A percentile compares a stretch with the other conserved stretches of the same genome.
Conservation (phyloP, 176 grass and related monocot species). For the Puccinellia tenuiflora region DNA sequence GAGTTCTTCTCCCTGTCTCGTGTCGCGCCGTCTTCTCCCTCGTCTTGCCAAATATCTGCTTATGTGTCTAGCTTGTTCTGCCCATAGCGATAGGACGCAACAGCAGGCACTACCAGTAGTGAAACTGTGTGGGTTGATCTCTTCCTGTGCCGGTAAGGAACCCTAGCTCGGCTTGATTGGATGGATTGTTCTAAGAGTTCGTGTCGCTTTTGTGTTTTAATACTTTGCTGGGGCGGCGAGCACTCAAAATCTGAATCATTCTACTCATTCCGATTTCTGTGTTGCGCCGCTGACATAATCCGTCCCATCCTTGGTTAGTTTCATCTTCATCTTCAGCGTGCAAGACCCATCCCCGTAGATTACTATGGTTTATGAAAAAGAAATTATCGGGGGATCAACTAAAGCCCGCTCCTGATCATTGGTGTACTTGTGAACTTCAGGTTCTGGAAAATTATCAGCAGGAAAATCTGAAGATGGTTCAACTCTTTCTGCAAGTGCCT, state of each 20-base stretch:
- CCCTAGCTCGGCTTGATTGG: background rate
- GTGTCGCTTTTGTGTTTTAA: background rate
- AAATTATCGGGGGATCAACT: background rate
- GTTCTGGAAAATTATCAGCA: background rate
- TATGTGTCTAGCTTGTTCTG: background rate
- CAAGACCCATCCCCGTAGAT: background rate
- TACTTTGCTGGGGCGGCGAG: background rate
- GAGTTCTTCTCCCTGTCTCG: background rate
- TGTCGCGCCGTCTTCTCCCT: background rate
- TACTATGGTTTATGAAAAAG: background rate
- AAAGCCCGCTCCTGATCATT: background rate
- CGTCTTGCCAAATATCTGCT: background rate
- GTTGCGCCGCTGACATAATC: background rate
- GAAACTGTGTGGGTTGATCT: background rate
- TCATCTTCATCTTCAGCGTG: background rate
- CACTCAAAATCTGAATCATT: background rate
- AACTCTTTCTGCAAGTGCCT: slow-evolving; percentile 44
- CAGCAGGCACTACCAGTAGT: background rate
- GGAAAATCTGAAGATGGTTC: slow-evolving; percentile 37
- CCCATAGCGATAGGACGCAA: background rate
- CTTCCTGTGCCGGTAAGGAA: background rate
- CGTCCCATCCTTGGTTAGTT: background rate
- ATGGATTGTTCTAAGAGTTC: background rate
- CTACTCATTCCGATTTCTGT: background rate
- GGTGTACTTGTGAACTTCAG: slow-evolving; percentile 13